Conservation (phyloP, 148 eudicot species). For the Tetragonia tetragonoides region DNA sequence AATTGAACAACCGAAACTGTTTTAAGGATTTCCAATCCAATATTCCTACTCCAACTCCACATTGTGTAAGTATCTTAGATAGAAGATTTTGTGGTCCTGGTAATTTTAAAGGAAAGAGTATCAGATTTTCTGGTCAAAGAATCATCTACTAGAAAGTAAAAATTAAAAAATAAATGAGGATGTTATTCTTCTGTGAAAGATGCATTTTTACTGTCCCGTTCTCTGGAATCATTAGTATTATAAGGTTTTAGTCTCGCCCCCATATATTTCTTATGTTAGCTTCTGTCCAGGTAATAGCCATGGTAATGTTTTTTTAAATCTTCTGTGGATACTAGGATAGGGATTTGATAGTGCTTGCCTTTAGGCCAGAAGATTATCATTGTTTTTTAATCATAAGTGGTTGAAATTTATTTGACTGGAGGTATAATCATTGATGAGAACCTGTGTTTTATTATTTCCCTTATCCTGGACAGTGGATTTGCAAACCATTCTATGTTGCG, state of each 20-base stretch:
- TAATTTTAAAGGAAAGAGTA: background rate
- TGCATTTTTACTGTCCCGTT: constrained; percentile 1
- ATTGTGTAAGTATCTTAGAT: constrained; percentile 43
- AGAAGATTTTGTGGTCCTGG: constrained; percentile 4
- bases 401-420: constrained; percentile 20
- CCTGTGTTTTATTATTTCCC: background rate
- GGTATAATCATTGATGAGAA: constrained; percentile 1
- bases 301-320: background rate
- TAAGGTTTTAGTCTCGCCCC: background rate
- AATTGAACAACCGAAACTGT: constrained; percentile 42
- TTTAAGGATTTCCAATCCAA: constrained; percentile 54
- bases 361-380: constrained; percentile 12
- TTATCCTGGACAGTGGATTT: background rate
- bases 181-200: no score
- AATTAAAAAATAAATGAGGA: no score
- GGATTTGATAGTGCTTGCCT: constrained; percentile 9
- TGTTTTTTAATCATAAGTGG: constrained; percentile 16
- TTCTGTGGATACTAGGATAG: constrained; percentile 17
- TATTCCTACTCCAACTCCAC: constrained; percentile 40
- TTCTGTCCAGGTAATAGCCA: constrained; percentile 6
- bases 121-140: background rate
- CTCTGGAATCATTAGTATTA: background rate
- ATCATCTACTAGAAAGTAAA: background rate
- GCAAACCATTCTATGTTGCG: background rate
- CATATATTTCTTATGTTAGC: constrained; percentile 5